phyloP scores from a whole-genome alignment of 2,329 filamentous ascomycete species.

The Clathrospora elynae region DNA sequence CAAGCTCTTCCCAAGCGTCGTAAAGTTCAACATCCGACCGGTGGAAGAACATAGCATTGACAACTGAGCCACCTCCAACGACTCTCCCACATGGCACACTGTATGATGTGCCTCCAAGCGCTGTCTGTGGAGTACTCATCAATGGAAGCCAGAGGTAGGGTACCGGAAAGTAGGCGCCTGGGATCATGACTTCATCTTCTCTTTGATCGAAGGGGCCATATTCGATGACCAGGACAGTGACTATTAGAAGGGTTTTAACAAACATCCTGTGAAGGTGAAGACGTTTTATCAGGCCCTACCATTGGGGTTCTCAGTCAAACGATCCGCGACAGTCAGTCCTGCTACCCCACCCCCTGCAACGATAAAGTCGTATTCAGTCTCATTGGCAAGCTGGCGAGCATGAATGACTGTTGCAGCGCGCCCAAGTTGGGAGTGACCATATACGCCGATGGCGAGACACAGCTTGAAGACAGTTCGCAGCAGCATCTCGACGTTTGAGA shows the following conservation, averaged over 20 bases:
- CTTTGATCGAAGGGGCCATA: conserved; percentile 31
- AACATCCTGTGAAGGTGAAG: not conserved
- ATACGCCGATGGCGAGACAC: not conserved
- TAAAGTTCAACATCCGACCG: conserved; percentile 38
- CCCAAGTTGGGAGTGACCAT: conserved; percentile 8
- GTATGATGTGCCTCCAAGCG: conserved; percentile 23
- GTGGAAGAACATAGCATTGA: conserved; percentile 47
- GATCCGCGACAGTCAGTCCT: conserved; percentile 34
- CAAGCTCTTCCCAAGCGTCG: conserved; percentile 61
- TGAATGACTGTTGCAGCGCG: conserved; percentile 16
- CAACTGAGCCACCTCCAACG: conserved; percentile 42
- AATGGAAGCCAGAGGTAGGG: conserved; percentile 32
- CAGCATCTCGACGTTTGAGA: not conserved
- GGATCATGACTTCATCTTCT: conserved; percentile 30
- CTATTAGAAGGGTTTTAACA: conserved; percentile 10
- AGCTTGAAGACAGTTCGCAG: not conserved
- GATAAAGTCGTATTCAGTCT: conserved; percentile 32
- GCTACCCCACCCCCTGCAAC: conserved; percentile 35
- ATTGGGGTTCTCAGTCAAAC: conserved; percentile 30
- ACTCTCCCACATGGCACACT: conserved; percentile 28
- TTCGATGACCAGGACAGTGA: conserved; percentile 37
- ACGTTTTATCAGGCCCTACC: no score
- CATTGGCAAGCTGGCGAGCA: conserved; percentile 5
- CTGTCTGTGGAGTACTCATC: conserved; percentile 24
- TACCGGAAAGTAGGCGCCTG: conserved; percentile 27